Evolutionary conservation across 257 asterid species (phyloP), one percentile per base, ranked within the genome.

Genomic region (Salvia hispanica): DNA sequence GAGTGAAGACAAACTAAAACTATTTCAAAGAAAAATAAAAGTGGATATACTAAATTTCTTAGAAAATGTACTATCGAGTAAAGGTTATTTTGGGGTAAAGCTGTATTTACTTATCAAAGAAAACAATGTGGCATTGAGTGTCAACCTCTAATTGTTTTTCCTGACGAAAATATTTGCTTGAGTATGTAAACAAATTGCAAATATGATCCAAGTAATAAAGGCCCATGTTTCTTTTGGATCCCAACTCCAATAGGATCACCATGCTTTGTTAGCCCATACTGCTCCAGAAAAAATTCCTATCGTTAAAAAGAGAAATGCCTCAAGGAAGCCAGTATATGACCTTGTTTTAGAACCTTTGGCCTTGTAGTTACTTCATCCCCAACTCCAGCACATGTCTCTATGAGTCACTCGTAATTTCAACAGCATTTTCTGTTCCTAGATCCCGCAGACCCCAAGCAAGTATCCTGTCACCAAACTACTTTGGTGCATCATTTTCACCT

Each of bases 321-420:
- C n/a, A 39, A 37, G 33, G 64, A 5, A 6, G 33, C 34, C 51
- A 59, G 14, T 36, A 34, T 39, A 47, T 46, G 14, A 64, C 31
- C 28, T 31, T 5, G 45, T 2, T 33, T 14, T 50, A 9, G 45
- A 12, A 47, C 7, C 46, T 48, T n/a, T 6, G 44, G 51, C 58
- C 31, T 31, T 45, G 25, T 36, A 37, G n/a, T 25, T 67, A 31
- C 64, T 54, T 43, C 42, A 55, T 28, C 13, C 74, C 51, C 45
- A 37, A 33, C 42, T 64, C 70, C 48, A 65, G 15, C 40, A 58
- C 58, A 10, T 21, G 18, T 9, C 58, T 57, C 50, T n/a, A 45
- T 68, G n/a, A 18, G 9, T 33, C 47, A 14, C 18, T 44, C 58
- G 21, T 45, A 45, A 4, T 36, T 48, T 64, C 36, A 8, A 36